phyloP scores from a whole-genome alignment of 2,329 filamentous ascomycete species.

The Bipolaris cookei region DNA sequence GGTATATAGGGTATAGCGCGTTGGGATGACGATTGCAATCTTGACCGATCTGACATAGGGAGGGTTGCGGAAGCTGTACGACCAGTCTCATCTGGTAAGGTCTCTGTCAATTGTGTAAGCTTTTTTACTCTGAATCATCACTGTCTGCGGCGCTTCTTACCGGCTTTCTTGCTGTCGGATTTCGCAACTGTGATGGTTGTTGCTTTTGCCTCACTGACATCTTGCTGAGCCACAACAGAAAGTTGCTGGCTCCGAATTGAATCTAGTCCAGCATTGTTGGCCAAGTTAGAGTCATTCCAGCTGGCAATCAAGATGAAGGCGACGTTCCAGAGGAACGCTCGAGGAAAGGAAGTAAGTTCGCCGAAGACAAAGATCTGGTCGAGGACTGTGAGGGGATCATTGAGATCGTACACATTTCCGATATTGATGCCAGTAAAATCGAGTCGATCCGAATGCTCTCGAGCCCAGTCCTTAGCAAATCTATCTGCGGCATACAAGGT shows the following conservation, averaged over 20 bases:
- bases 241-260: background rate
- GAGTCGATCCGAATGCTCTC: slow-evolving; percentile 28
- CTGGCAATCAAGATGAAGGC: slow-evolving; percentile 30
- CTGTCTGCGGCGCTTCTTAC: slow-evolving; percentile 21
- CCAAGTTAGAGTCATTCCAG: slow-evolving; percentile 15
- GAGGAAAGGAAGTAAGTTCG: slow-evolving; percentile 32
- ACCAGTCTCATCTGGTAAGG: slow-evolving; percentile 1
- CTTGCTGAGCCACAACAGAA: background rate
- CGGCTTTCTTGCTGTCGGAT: background rate
- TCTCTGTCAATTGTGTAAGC: slow-evolving; percentile 21
- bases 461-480: slow-evolving; percentile 35
- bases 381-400: slow-evolving; percentile 30
- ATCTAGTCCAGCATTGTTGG: slow-evolving; percentile 5
- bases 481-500: slow-evolving; percentile 28
- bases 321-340: slow-evolving; percentile 40
- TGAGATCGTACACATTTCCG: slow-evolving; percentile 23
- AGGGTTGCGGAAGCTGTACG: background rate
- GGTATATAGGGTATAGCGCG: slow-evolving; percentile 4
- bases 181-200: background rate
- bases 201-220: background rate
- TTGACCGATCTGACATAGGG: background rate
- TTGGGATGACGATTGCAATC: background rate
- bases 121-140: background rate
- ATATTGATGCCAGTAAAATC: slow-evolving; percentile 24
- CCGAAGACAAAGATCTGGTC: slow-evolving; percentile 39